phyloP scores from a whole-genome alignment of 2,329 filamentous ascomycete species.

The Aspergillus proliferans region DNA sequence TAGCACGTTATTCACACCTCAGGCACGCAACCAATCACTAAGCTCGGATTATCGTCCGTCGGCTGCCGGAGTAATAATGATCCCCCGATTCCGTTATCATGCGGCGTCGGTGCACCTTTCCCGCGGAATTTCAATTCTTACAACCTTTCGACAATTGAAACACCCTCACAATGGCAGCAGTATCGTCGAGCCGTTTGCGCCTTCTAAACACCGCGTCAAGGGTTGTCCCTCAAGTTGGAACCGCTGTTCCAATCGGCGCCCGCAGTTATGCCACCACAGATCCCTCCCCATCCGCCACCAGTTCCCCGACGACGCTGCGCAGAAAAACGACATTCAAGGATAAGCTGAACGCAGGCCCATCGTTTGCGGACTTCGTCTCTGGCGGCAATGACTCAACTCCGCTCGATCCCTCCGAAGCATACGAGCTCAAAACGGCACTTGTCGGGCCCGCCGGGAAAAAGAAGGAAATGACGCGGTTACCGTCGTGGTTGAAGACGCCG shows the following conservation, averaged over 20 bases:
- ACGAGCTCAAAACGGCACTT: conserved; percentile 56
- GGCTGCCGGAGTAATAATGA: conserved; percentile 3
- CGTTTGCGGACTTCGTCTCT: conserved; percentile 58
- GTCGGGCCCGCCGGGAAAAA: conserved; percentile 57
- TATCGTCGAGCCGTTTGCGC: conserved; percentile 25
- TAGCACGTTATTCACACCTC: background rate
- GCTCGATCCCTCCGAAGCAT: conserved; percentile 46
- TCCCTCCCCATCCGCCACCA: conserved; percentile 26
- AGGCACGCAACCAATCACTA: background rate
- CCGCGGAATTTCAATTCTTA: conserved; percentile 22
- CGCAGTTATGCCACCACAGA: conserved; percentile 37
- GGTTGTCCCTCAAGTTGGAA: conserved; percentile 11
- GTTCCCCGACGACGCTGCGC: conserved; percentile 47
- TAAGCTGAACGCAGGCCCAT: conserved; percentile 58
- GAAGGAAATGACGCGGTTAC: conserved; percentile 67
- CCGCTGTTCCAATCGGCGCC: conserved; percentile 12
- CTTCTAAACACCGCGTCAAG: conserved; percentile 24
- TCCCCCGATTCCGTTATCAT: conserved; percentile 3
- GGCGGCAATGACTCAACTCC: conserved; percentile 37
- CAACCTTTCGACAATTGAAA: conserved; percentile 5
- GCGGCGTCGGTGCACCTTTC: conserved; percentile 14
- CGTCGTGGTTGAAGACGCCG: conserved; percentile 92
- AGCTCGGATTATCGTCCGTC: background rate
- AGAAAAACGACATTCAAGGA: conserved; percentile 56
- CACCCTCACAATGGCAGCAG: conserved; percentile 25